phyloP scores from a whole-genome alignment of 83 land plant genomes.

The Thuja plicata region DNA sequence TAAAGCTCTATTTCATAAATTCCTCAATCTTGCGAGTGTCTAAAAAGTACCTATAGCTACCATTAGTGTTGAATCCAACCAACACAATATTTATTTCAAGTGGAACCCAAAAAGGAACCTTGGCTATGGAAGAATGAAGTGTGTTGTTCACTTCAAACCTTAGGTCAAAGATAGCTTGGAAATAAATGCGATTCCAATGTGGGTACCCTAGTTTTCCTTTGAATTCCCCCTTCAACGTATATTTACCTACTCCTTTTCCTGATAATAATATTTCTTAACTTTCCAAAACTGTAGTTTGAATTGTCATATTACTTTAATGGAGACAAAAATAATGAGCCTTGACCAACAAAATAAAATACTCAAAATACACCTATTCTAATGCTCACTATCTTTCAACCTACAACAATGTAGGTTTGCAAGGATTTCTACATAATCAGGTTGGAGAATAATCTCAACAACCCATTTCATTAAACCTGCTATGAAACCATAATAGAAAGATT shows the following conservation, averaged over 20 bases:
- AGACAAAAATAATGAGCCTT: no score
- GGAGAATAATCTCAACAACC: no score
- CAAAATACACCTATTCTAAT: no score
- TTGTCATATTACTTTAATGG: no score
- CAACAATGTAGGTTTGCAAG: no score
- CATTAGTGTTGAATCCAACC: slow-evolving; percentile 87
- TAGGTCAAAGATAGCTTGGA: slow-evolving; percentile 77
- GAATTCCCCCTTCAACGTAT: slow-evolving; percentile 53
- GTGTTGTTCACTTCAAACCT: slow-evolving; percentile 70
- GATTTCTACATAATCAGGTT: no score
- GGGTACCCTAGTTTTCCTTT: slow-evolving; percentile 86
- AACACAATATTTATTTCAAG: slow-evolving; percentile 92
- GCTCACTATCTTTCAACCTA: no score
- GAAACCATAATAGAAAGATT: no score
- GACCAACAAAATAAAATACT: no score
- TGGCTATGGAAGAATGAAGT: slow-evolving; percentile 84
- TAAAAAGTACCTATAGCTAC: slow-evolving; percentile 76
- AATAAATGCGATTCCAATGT: slow-evolving; percentile 94
- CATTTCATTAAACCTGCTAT: no score
- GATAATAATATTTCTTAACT: no score
- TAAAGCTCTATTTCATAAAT: slow-evolving; percentile 64
- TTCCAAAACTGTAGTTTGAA: no score
- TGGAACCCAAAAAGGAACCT: slow-evolving; percentile 96
- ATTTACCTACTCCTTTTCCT: neutral
- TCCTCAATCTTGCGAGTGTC: slow-evolving; percentile 69